A percentile compares a stretch with the other conserved stretches of the same genome.
These are phyloP conservation scores for Pythium phragmitis DNA, from an alignment of 352 stramenopile species.

Conservation along the genomic window DNA sequence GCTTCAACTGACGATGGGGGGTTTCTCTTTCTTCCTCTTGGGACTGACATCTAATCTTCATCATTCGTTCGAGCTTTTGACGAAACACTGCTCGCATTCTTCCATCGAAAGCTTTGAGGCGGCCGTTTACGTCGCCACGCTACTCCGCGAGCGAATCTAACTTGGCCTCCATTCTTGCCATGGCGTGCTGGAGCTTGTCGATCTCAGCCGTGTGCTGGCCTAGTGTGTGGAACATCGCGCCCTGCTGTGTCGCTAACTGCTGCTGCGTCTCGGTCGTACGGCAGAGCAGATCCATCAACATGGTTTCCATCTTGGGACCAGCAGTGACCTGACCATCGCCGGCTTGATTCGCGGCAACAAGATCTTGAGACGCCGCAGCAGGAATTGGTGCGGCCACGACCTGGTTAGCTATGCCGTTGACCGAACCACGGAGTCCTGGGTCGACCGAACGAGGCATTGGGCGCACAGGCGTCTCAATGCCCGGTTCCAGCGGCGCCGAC, in stretches of 20 bases:
- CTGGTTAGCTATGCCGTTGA: conserved; percentile 79
- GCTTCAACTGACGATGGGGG: conserved; percentile 19
- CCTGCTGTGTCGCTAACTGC: conserved; percentile 88
- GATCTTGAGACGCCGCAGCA: conserved; percentile 58
- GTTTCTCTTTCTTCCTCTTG: conserved; percentile 11
- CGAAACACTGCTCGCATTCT: not conserved
- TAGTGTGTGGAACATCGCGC: conserved; percentile 90
- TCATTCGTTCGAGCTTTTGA: conserved; percentile 1
- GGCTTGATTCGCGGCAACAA: conserved; percentile 72
- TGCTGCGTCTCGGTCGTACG: conserved; percentile 88
- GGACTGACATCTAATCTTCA: conserved; percentile 31
- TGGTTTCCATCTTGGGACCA: conserved; percentile 88
- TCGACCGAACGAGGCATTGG: conserved; percentile 31
- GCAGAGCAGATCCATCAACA: conserved; percentile 88
- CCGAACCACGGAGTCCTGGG: conserved; percentile 53
- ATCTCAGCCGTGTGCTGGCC: conserved; percentile 88
- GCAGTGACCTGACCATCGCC: conserved; percentile 81
- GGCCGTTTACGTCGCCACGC: not conserved
- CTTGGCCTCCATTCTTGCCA: conserved; percentile 90
- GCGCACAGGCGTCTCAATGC: conserved; percentile 36
- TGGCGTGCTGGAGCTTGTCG: conserved; percentile 81
- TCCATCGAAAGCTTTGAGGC: not conserved
- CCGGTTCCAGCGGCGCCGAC: conserved; percentile 56
- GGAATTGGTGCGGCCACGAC: conserved; percentile 58
- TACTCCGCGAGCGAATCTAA: conserved; percentile 83